phyloP scores from a whole-genome alignment of 345 rosid genomes.

The Aquilaria malaccensis region DNA sequence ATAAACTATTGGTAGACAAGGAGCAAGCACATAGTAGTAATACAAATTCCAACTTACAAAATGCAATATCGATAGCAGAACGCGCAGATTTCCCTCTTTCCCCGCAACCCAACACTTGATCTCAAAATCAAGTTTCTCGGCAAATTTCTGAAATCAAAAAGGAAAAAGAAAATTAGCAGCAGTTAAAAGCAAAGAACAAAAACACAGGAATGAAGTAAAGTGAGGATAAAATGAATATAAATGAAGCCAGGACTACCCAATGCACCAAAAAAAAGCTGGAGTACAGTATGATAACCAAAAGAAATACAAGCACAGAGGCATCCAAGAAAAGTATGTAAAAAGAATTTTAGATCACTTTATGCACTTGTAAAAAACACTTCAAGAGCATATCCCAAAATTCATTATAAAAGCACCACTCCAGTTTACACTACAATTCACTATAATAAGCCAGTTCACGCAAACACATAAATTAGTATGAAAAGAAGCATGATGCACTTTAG shows the following conservation, averaged over 20 bases:
- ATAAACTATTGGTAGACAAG: neutral
- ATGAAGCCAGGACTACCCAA: too few species aligned
- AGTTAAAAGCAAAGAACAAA: conserved; percentile 5
- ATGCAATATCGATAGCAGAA: conserved; percentile 78
- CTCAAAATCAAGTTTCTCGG: conserved; percentile 56
- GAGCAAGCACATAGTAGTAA: neutral
- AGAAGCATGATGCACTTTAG: conserved; percentile 1
- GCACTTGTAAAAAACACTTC: too few species aligned
- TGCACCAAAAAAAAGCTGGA: neutral
- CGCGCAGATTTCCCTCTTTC: conserved; percentile 92
- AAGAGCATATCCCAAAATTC: too few species aligned
- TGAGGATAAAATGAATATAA: neutral
- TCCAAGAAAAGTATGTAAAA: neutral
- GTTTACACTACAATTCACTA: too few species aligned
- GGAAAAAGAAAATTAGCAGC: conserved; percentile 10
- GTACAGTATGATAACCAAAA: neutral
- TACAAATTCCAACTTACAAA: conserved; percentile 33
- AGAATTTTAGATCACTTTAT: too few species aligned
- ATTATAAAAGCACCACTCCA: too few species aligned
- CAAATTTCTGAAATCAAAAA: conserved; percentile 56
- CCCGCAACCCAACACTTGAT: conserved; percentile 90
- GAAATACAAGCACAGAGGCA: neutral
- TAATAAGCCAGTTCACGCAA: too few species aligned
- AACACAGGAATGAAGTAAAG: neutral
- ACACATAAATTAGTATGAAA: neutral